Evolutionary conservation across 441 rosid species (phyloP).

Genomic region (Jatropha podagrica): DNA sequence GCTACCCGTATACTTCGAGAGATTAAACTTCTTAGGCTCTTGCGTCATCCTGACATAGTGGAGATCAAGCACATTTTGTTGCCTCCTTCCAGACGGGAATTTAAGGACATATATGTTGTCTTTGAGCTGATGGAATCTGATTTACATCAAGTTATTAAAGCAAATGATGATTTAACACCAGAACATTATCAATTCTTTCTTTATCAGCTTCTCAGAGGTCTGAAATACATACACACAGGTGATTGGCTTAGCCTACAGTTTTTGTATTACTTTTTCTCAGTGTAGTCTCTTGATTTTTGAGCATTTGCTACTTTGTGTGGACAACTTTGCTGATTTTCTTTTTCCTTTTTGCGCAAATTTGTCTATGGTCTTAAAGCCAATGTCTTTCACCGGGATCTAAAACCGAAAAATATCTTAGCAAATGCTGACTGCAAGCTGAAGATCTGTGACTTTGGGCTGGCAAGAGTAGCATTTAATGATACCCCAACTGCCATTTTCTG

Average conservation of each 20-base stretch:
- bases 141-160: constrained; percentile 95
- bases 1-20: constrained; percentile 96
- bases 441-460: constrained; percentile 97
- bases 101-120: constrained; percentile 91
- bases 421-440: constrained; percentile 97
- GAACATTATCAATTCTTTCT: constrained; percentile 97
- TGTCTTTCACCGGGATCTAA: constrained; percentile 91
- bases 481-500: constrained; percentile 95
- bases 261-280: not conserved
- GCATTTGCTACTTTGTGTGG: constrained; percentile 9
- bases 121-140: constrained; percentile 98
- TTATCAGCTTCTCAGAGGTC: constrained; percentile 95
- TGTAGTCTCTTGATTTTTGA: constrained; percentile 14
- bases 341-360: not conserved
- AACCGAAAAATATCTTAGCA: constrained; percentile 91
- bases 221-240: constrained; percentile 98
- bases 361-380: constrained; percentile 53
- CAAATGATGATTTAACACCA: constrained; percentile 93
- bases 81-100: constrained; percentile 95
- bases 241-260: constrained; percentile 18
- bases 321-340: constrained; percentile 16
- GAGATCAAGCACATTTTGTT: constrained; percentile 94
- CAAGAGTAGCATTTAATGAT: constrained; percentile 93
- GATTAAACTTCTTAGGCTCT: constrained; percentile 86
- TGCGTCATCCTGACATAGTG: constrained; percentile 96